A percentile compares a stretch with the other conserved stretches of the same genome.
Evolutionary conservation across 2,329 filamentous ascomycete genomes (phyloP).

Genomic region (Drechmeria coniospora): DNA sequence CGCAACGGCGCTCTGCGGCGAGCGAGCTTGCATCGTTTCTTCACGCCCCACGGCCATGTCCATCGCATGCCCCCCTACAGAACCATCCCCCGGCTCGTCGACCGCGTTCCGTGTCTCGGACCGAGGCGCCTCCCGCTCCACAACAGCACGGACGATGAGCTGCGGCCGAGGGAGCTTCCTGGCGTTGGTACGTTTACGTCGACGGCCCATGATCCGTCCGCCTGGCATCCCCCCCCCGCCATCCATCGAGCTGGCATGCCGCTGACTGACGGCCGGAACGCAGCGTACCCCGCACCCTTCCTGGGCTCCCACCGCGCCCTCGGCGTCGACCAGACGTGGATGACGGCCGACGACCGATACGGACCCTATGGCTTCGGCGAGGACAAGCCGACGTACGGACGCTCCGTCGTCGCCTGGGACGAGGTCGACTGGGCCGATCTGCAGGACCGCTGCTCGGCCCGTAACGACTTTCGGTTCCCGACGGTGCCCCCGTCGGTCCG

Average conservation of each 20-base stretch:
- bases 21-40: background rate
- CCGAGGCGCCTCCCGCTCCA: conserved; percentile 24
- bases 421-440: conserved; percentile 18
- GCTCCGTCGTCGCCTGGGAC: conserved; percentile 15
- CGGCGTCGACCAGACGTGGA: conserved; percentile 14
- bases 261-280: no score
- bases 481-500: conserved; percentile 1
- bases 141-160: conserved; percentile 3
- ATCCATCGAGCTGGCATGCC: background rate
- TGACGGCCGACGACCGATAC: conserved; percentile 12
- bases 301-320: conserved; percentile 15
- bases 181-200: conserved; percentile 1
- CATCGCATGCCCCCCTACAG: background rate
- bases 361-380: conserved; percentile 16
- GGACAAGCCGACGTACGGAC: conserved; percentile 9
- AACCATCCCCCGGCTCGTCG: background rate
- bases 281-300: conserved; percentile 15
- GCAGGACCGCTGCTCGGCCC: conserved; percentile 22
- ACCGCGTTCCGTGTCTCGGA: conserved; percentile 8
- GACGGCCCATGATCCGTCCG: background rate
- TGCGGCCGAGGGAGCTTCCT: background rate
- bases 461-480: conserved; percentile 36
- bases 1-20: background rate
- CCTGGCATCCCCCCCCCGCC: background rate
- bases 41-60: background rate